Evolutionary conservation across 345 rosid species (phyloP), one percentile per base, ranked within the genome.

Genomic region (Jatropha curcas): DNA sequence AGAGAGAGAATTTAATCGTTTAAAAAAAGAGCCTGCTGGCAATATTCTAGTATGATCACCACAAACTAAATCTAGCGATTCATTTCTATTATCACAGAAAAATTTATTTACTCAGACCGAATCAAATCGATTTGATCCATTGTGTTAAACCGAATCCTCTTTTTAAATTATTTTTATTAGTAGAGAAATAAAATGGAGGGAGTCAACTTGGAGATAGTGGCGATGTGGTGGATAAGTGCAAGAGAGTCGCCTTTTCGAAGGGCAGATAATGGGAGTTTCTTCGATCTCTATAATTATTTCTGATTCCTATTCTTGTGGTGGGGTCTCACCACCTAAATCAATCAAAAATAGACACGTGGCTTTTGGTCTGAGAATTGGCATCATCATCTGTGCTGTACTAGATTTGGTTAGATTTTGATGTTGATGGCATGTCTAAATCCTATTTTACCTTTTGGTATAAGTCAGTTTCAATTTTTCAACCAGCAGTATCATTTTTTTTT

Each of bases 321-420:
- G 76, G 71, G 71, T 64, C 35, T 77, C 45, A 59, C 60, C 64
- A n/a, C 20, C 1, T 2, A 11, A 1, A 3, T 2, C 67, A 71
- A 68, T 74, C 34, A 64, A 34, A 1, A 6, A 16, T 1, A 0
- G 39, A 72, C 83, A 81, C 85, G 78, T 74, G 28, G 45, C 30
- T 7, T 4, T 37, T 22, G 34, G 65, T 70, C 64, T 68, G 53
- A 1, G 22, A 3, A 53, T 11, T 52, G 71, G 66, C 67, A 63
- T 74, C 70, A 27, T 51, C 45, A 63, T 41, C 81, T 41, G 2
- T 2, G 82, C 73, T 76, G 84, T 79, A 41, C 35, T 60, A 24
- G 86, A 81, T 80, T 78, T 78, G 30, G 60, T 34, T 13, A 65
- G 83, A 79, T 84, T 41, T 68, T 74, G 80, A 79, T 68, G 83